These are phyloP conservation scores for Pleodorina starrii DNA, from an alignment of 139 green algal genomes.

Conservation along the genomic window DNA sequence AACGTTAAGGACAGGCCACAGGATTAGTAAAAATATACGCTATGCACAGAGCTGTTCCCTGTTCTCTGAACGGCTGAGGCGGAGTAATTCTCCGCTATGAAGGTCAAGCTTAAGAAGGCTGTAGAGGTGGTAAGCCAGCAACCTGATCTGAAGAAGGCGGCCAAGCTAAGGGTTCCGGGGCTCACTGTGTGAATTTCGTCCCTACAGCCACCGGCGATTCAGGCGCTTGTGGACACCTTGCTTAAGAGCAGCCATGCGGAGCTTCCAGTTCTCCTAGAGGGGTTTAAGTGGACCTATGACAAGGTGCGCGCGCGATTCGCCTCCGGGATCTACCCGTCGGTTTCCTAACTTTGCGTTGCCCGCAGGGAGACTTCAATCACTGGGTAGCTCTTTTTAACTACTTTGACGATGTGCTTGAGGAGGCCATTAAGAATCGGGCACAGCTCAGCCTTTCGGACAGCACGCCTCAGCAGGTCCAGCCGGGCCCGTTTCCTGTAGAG, in stretches of 20 bases:
- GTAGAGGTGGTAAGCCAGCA: conserved; percentile 53
- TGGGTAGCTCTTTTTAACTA: conserved; percentile 92
- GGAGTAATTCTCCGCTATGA: conserved; percentile 49
- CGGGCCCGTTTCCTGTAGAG: conserved; percentile 70
- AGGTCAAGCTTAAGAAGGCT: conserved; percentile 58
- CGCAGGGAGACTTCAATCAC: conserved; percentile 92
- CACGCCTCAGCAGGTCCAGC: background rate
- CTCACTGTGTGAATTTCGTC: background rate
- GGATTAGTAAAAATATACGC: background rate
- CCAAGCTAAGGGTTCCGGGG: background rate
- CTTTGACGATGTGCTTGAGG: conserved; percentile 88
- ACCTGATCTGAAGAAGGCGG: too few species aligned
- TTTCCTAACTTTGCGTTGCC: background rate
- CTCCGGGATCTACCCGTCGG: conserved; percentile 5
- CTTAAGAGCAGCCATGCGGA: conserved; percentile 53
- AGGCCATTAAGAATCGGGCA: conserved; percentile 65
- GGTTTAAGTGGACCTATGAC: conserved; percentile 84
- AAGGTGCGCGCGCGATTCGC: conserved; percentile 70
- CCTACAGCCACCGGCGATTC: conserved; percentile 72
- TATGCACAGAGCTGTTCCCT: background rate
- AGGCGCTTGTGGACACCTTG: conserved; percentile 69
- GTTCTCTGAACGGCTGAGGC: background rate
- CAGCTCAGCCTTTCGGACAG: conserved; percentile 67
- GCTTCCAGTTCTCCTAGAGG: conserved; percentile 68
- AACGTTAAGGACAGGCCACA: too few species aligned